Percentiles rank a stretch among this genome's conserved stretches.
Evolutionary conservation across 208 protist genomes (phyloP).

Genomic region (Endotrypanum monterogeii): DNA sequence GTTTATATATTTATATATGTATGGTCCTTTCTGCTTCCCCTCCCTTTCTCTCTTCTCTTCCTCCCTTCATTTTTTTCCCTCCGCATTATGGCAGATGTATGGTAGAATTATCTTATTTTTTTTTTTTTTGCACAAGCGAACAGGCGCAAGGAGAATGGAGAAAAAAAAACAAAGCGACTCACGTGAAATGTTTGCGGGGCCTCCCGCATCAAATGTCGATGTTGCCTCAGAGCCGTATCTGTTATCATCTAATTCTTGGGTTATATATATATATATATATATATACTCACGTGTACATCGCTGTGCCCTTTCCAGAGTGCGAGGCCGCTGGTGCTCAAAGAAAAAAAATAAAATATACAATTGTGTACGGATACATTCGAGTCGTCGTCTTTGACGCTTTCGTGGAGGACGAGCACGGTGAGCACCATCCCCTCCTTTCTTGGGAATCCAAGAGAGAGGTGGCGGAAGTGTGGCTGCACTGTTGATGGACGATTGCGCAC

Average conservation of each 20-base stretch:
- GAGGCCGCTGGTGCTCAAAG: neutral
- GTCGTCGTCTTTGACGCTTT: neutral
- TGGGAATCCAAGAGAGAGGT: neutral
- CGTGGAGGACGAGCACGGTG: neutral
- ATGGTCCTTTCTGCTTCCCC: neutral
- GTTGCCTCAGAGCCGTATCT: neutral
- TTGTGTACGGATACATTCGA: neutral
- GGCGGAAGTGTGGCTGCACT: neutral
- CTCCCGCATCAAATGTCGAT: neutral
- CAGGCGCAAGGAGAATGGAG: no score
- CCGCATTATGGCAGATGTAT: conserved; percentile 21
- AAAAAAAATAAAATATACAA: neutral
- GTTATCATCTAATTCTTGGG: neutral
- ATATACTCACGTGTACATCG: no score
- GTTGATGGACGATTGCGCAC: neutral
- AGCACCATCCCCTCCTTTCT: neutral
- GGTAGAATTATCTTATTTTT: conserved; percentile 7
- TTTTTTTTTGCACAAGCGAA: no score
- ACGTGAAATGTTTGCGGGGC: neutral
- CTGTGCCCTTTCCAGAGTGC: neutral
- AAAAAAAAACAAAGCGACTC: conserved; percentile 21
- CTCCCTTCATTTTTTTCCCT: conserved; percentile 2
- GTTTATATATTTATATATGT: neutral
- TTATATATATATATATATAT: neutral
- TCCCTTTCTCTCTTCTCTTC: conserved; percentile 8